Evolutionary conservation across 768 basidiomycete species (phyloP).

Genomic region (Boletus patriciae): DNA sequence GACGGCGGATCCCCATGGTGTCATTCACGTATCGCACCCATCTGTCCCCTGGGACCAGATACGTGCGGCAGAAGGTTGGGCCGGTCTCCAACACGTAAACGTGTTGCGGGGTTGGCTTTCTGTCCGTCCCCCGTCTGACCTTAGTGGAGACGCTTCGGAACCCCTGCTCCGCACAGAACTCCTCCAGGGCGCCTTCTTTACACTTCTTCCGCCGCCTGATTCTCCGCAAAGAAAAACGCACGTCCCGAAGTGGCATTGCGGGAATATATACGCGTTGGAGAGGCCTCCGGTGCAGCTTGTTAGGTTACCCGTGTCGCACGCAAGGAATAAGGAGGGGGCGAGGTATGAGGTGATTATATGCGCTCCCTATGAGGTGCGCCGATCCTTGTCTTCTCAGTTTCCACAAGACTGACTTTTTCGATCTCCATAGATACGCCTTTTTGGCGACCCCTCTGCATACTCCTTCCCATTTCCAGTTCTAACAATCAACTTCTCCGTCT

Average conservation of each 20-base stretch:
- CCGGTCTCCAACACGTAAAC: slow-evolving; percentile 77
- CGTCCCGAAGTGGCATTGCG: slow-evolving; percentile 68
- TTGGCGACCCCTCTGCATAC: slow-evolving; percentile 64
- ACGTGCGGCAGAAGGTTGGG: slow-evolving; percentile 82
- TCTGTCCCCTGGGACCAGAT: slow-evolving; percentile 64
- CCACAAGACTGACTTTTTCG: neutral
- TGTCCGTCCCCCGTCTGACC: slow-evolving; percentile 45
- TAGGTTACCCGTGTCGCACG: slow-evolving; percentile 47
- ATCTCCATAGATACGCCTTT: slow-evolving; percentile 66
- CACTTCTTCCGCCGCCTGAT: slow-evolving; percentile 51
- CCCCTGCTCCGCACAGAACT: slow-evolving; percentile 62
- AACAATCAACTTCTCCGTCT: slow-evolving; percentile 51
- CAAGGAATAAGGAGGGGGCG: slow-evolving; percentile 40
- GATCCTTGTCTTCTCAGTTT: neutral
- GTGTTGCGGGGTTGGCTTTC: slow-evolving; percentile 66
- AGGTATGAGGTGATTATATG: slow-evolving; percentile 71
- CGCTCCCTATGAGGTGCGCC: slow-evolving; percentile 75
- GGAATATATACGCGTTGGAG: slow-evolving; percentile 79
- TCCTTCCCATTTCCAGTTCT: slow-evolving; percentile 52
- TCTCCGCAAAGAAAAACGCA: slow-evolving; percentile 27
- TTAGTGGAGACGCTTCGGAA: slow-evolving; percentile 1
- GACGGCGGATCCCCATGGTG: slow-evolving; percentile 42
- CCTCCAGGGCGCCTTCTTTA: slow-evolving; percentile 73
- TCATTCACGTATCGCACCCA: slow-evolving; percentile 63
- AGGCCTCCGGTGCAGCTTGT: slow-evolving; percentile 49